A percentile compares a stretch with the other conserved stretches of the same genome.
phyloP scores from a whole-genome alignment of 495 filamentous ascomycete genomes.

The Aspergillus bridgeri region DNA sequence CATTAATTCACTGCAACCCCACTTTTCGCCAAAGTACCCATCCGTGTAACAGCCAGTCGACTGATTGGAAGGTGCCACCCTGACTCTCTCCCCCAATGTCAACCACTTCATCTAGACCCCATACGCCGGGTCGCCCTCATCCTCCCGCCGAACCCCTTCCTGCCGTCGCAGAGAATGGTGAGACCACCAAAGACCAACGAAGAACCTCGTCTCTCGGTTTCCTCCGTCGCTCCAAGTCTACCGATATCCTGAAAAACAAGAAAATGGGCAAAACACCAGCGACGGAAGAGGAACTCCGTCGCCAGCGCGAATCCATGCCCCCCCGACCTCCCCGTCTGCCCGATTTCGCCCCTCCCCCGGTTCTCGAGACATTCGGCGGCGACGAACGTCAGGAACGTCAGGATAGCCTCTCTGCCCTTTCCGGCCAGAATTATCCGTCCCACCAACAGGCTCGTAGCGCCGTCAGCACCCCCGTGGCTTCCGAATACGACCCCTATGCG shows the following conservation, averaged over 20 bases:
- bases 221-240: slow-evolving; percentile 78
- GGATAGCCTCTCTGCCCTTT: slow-evolving; percentile 62
- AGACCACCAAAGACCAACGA: slow-evolving; percentile 25
- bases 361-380: slow-evolving; percentile 70
- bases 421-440: slow-evolving; percentile 33
- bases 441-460: slow-evolving; percentile 17
- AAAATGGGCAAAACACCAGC: slow-evolving; percentile 55
- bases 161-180: slow-evolving; percentile 27
- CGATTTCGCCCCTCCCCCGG: slow-evolving; percentile 61
- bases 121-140: slow-evolving; percentile 20
- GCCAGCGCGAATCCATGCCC: slow-evolving; percentile 64
- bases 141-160: slow-evolving; percentile 6
- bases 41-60: slow-evolving; percentile 21
- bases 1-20: slow-evolving; percentile 19
- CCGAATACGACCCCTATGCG: slow-evolving; percentile 70
- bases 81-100: slow-evolving; percentile 19
- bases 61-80: slow-evolving; percentile 15
- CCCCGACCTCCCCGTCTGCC: slow-evolving; percentile 77
- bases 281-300: slow-evolving; percentile 63
- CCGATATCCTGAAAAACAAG: slow-evolving; percentile 66
- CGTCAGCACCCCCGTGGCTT: slow-evolving; percentile 40
- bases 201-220: slow-evolving; percentile 55
- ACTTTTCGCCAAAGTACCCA: slow-evolving; percentile 16
- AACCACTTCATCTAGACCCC: slow-evolving; percentile 22
- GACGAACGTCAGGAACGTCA: slow-evolving; percentile 61